Evolutionary conservation across 352 stramenopile species (phyloP).

Genomic region (Peronospora tabacina): DNA sequence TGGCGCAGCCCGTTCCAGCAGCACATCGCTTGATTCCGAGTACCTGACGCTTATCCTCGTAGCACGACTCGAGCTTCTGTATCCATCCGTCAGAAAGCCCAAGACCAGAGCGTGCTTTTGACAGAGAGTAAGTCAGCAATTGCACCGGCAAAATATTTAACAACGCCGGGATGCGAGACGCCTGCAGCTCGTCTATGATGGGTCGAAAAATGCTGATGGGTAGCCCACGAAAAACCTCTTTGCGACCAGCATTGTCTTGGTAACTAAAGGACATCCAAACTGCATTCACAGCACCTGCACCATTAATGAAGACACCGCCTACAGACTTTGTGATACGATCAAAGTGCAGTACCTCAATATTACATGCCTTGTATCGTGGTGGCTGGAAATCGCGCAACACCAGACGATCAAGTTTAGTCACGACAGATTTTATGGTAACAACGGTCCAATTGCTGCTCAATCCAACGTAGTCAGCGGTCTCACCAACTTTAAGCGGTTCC

Average conservation of each 20-base stretch:
- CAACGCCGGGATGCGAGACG: conserved; percentile 31
- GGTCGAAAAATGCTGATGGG: conserved; percentile 58
- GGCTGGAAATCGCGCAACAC: conserved; percentile 80
- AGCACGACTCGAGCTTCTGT: conserved; percentile 63
- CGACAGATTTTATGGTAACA: conserved; percentile 79
- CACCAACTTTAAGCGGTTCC: conserved; percentile 60
- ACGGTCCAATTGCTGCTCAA: conserved; percentile 84
- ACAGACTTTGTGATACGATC: conserved; percentile 84
- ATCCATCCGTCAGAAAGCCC: conserved; percentile 83
- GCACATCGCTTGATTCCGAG: conserved; percentile 75
- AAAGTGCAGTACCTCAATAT: conserved; percentile 84
- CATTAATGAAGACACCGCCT: conserved; percentile 79
- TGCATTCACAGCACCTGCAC: conserved; percentile 56
- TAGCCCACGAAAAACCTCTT: conserved; percentile 81
- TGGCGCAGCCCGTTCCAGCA: conserved; percentile 53
- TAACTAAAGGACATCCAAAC: conserved; percentile 87
- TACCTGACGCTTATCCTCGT: conserved; percentile 84
- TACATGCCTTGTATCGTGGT: conserved; percentile 76
- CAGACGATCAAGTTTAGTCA: conserved; percentile 78
- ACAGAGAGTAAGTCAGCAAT: conserved; percentile 78
- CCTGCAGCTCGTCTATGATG: conserved; percentile 48
- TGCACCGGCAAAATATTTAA: conserved; percentile 68
- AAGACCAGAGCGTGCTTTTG: conserved; percentile 79
- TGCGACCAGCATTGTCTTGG: conserved; percentile 61
- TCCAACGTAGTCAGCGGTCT: conserved; percentile 75